Evolutionary conservation across 176 grass and related monocot genomes (phyloP), one percentile per base, ranked within the genome.

Genomic region (Poa annua): DNA sequence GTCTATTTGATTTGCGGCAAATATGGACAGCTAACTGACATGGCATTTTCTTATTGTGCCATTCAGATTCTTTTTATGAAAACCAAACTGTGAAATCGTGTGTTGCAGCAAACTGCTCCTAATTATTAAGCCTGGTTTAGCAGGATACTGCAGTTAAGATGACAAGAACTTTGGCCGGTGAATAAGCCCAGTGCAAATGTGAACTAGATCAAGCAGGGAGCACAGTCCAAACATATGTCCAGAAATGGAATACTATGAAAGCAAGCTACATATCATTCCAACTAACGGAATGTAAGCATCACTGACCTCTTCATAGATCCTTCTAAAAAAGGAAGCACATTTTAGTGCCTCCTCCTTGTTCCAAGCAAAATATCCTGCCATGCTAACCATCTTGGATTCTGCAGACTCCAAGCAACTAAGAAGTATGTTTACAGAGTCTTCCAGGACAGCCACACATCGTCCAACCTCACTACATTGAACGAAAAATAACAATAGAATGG

Each of bases 221-320:
- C 35, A 67, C 39, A 59, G 9, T 6, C 20, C 24, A 56, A 15
- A 32, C 20, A 61, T 72, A 75, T 69, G 9, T 33, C 55, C 10
- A 65, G 20, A 82, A 12, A 41, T 48, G 29, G 25, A 42, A 75
- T 34, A 82, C 12, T 35, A 83, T 38, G 22, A 83, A 80, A 74
- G 82, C 11, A 24, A 80, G 49, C 32, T 79, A 67, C 25, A 25
- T 41, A 56, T 33, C 15, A 81, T 81, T 74, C 62, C 47, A 76
- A 72, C 86, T 74, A 33, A 85, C 1, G 25, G 33, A 73, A 49
- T 44, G 76, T 53, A 80, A 79, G 17, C 68, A 88, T 83, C 7
- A 73, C 87, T 80, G 80, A 98, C 96, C 96, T 98, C 96, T 88
- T 98, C 92, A 86, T 95, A 98, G 70, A 98, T 98, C 77, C 96